Conservation (phyloP, 2,329 filamentous ascomycete species). For the Passalora sequoiae region DNA sequence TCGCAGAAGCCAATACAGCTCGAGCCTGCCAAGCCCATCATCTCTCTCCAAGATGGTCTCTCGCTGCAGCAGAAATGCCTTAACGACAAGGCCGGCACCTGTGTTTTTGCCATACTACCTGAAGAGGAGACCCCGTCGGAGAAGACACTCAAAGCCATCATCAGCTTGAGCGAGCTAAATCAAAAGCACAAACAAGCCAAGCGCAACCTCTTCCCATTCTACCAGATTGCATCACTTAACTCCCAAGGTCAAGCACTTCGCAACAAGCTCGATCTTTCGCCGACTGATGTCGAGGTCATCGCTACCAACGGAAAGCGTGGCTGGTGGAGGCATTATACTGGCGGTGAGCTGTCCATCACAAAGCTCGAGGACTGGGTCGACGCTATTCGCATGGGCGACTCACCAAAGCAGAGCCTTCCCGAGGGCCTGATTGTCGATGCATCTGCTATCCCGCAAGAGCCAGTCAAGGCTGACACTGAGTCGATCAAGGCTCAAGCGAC, state of each 20-base stretch:
- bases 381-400: slow-evolving; percentile 82
- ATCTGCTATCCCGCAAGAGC: slow-evolving; percentile 26
- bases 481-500: slow-evolving; percentile 12
- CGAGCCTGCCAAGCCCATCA: slow-evolving; percentile 56
- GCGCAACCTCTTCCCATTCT: slow-evolving; percentile 76
- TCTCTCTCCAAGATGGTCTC: slow-evolving; percentile 57
- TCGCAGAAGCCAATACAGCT: slow-evolving; percentile 47
- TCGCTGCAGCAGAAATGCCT: slow-evolving; percentile 69
- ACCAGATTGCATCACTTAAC: slow-evolving; percentile 62
- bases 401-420: slow-evolving; percentile 65
- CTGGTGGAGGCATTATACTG: slow-evolving; percentile 74
- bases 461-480: slow-evolving; percentile 20
- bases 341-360: slow-evolving; percentile 49
- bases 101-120: slow-evolving; percentile 70
- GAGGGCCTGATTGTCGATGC: slow-evolving; percentile 41
- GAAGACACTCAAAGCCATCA: slow-evolving; percentile 40
- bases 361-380: slow-evolving; percentile 84
- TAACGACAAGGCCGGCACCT: slow-evolving; percentile 69
- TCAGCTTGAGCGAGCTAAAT: slow-evolving; percentile 65
- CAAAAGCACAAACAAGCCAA: slow-evolving; percentile 66
- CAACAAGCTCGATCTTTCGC: slow-evolving; percentile 56
- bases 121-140: slow-evolving; percentile 39
- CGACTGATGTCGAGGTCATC: slow-evolving; percentile 62
- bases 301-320: slow-evolving; percentile 77
- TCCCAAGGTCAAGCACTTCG: slow-evolving; percentile 53